These are phyloP conservation scores for Nannizzia gypsea DNA, from an alignment of 2,329 filamentous ascomycete genomes.

Conservation along the genomic window DNA sequence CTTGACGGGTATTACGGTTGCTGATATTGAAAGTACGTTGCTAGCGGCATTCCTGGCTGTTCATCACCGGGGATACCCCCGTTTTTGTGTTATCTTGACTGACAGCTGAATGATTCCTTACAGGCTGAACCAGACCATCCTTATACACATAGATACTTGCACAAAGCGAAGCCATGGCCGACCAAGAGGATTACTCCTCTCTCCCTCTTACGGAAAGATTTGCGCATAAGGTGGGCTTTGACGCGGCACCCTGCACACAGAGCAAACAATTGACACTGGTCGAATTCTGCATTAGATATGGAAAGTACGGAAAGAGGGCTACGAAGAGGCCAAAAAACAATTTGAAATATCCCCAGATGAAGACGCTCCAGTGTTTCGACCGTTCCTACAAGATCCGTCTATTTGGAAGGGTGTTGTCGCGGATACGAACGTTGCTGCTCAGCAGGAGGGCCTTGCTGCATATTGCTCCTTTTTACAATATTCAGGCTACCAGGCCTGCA, in stretches of 20 bases:
- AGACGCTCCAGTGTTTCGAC: conserved; percentile 69
- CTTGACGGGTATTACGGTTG: neutral
- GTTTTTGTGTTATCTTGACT: neutral
- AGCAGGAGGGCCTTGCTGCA: conserved; percentile 80
- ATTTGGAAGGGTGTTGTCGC: conserved; percentile 87
- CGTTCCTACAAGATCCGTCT: conserved; percentile 71
- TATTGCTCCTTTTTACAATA: conserved; percentile 89
- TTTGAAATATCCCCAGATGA: conserved; percentile 81
- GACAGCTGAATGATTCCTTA: neutral
- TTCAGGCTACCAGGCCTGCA: conserved; percentile 65
- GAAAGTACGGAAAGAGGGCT: conserved; percentile 93
- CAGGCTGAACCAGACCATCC: neutral
- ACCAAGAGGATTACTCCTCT: conserved; percentile 68
- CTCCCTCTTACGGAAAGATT: conserved; percentile 70
- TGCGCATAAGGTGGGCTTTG: conserved; percentile 56
- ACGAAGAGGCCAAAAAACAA: conserved; percentile 80
- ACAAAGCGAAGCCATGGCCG: conserved; percentile 49
- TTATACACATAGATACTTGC: neutral
- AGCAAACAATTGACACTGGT: neutral
- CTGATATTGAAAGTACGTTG: neutral
- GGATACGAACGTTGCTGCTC: conserved; percentile 93
- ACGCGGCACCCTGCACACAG: conserved; percentile 10
- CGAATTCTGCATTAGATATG: conserved; percentile 49
- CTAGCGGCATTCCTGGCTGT: neutral
- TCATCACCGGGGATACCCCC: neutral